These are phyloP conservation scores for Xerocomellus intermedius DNA, from an alignment of 768 basidiomycete species.

Conservation along the genomic window DNA sequence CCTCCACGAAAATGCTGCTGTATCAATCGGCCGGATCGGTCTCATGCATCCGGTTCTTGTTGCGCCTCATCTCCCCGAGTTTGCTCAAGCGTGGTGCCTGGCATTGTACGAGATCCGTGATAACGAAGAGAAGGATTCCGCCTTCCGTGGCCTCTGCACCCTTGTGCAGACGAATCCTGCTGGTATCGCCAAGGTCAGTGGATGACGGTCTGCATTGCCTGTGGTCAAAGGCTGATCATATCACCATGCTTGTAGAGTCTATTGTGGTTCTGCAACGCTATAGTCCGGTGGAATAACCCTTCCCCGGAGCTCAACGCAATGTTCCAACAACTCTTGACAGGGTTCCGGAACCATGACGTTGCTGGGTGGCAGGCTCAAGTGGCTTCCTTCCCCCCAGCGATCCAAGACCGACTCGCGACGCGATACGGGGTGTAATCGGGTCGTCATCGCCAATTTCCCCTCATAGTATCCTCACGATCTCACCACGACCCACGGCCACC, in stretches of 20 bases:
- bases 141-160: constrained; percentile 95
- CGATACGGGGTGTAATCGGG: constrained; percentile 77
- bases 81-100: constrained; percentile 96
- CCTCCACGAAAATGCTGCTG: constrained; percentile 96
- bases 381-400: constrained; percentile 78
- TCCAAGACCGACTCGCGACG: constrained; percentile 81
- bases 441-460: neutral
- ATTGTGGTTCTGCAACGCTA: constrained; percentile 97
- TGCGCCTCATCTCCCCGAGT: constrained; percentile 84
- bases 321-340: constrained; percentile 87
- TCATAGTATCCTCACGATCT: constrained; percentile 15
- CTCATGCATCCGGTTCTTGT: constrained; percentile 88
- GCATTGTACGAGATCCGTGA: constrained; percentile 98
- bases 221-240: constrained; percentile 3
- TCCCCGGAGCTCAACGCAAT: constrained; percentile 89
- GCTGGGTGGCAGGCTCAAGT: constrained; percentile 85
- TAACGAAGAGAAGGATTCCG: constrained; percentile 99
- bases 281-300: constrained; percentile 92
- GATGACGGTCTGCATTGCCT: neutral
- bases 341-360: constrained; percentile 87
- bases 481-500: constrained; percentile 6
- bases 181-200: constrained; percentile 84
- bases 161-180: constrained; percentile 93
- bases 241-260: constrained; percentile 58
- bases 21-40: constrained; percentile 95